These are phyloP conservation scores for Penicillium lagena DNA, from an alignment of 495 filamentous ascomycete genomes.

Conservation along the genomic window DNA sequence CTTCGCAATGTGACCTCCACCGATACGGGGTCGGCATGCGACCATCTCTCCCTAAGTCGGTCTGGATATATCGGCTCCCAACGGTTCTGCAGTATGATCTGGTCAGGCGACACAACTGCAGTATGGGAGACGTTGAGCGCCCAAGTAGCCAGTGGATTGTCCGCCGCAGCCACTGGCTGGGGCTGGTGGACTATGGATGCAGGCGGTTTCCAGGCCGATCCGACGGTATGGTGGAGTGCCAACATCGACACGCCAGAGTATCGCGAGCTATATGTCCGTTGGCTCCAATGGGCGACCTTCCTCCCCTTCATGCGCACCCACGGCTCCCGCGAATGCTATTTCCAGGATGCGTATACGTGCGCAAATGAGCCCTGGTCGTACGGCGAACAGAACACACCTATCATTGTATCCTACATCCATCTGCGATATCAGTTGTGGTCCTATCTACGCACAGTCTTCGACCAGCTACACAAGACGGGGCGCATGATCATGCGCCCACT, in stretches of 20 bases:
- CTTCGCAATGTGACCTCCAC: constrained; percentile 17
- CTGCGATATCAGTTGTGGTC: constrained; percentile 16
- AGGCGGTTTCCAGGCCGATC: constrained; percentile 25
- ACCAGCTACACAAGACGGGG: constrained; percentile 14
- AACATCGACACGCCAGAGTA: constrained; percentile 21
- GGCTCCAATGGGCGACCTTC: constrained; percentile 26
- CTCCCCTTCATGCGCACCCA: constrained; percentile 27
- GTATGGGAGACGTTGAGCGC: constrained; percentile 23
- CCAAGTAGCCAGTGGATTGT: constrained; percentile 21
- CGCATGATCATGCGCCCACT: constrained; percentile 24
- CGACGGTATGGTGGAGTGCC: constrained; percentile 18
- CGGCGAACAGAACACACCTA: constrained; percentile 16
- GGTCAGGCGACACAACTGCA: constrained; percentile 23
- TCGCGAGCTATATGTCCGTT: constrained; percentile 23
- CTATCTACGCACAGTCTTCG: constrained; percentile 16
- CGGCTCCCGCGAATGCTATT: constrained; percentile 14
- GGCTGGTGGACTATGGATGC: constrained; percentile 29
- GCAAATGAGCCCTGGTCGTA: constrained; percentile 29
- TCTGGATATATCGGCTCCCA: constrained; percentile 26
- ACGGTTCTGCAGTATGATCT: constrained; percentile 25
- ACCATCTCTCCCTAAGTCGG: constrained; percentile 20
- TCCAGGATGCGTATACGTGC: constrained; percentile 19
- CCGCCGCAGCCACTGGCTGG: constrained; percentile 20
- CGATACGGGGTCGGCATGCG: constrained; percentile 11
- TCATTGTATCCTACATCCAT: constrained; percentile 20